Evolutionary conservation across 257 asterid species (phyloP).

Genomic region (Plantago major): DNA sequence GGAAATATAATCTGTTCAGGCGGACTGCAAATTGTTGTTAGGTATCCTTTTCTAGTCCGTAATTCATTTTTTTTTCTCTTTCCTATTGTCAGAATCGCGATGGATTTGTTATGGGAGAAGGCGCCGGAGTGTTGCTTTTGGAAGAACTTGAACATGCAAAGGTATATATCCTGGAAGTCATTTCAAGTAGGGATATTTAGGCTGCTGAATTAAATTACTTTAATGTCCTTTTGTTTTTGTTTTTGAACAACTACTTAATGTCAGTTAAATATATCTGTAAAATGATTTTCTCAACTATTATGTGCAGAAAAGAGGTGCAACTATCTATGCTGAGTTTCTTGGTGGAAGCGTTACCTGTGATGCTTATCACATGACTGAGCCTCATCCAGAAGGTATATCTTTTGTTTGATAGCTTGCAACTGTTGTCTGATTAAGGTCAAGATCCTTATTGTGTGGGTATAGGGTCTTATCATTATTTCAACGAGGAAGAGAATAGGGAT

Average conservation of each 20-base stretch:
- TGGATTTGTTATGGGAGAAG: conserved; percentile 99
- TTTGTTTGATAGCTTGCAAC: conserved; percentile 15
- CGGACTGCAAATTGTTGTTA: background rate
- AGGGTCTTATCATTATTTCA: background rate
- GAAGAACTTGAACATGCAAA: conserved; percentile 97
- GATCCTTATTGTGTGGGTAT: background rate
- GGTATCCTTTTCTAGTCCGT: background rate
- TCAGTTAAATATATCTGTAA: conserved; percentile 14
- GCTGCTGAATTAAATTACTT: conserved; percentile 7
- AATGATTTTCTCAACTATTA: conserved; percentile 19
- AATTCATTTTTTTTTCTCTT: conserved; percentile 4
- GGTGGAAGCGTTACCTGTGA: conserved; percentile 98
- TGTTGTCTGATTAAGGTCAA: background rate
- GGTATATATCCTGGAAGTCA: conserved; percentile 37
- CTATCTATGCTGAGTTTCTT: conserved; percentile 86
- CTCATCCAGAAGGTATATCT: conserved; percentile 87
- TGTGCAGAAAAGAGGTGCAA: conserved; percentile 88
- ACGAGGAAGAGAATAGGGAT: conserved; percentile 3
- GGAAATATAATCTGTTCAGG: conserved; percentile 6
- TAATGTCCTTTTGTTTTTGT: too few relatives aligned
- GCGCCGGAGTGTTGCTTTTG: conserved; percentile 86
- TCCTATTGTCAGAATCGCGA: conserved; percentile 70
- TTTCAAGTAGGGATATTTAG: conserved; percentile 3
- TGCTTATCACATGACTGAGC: conserved; percentile 98
- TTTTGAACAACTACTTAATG: background rate